phyloP scores from a whole-genome alignment of 345 rosid species.

The Syzygium grande region DNA sequence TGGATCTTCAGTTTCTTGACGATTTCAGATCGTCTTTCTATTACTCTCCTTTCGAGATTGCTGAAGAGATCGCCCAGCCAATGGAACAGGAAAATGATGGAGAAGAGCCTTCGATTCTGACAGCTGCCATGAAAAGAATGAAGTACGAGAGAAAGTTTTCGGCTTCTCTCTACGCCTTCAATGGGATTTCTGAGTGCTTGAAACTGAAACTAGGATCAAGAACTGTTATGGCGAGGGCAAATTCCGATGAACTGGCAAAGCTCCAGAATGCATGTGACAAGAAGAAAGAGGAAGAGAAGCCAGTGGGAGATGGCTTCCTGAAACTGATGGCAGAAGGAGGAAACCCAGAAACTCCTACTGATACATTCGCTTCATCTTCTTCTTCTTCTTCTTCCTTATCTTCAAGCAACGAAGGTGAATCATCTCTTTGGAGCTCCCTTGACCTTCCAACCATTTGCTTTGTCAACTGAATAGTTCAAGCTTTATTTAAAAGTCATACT shows the following conservation, averaged over 20 bases:
- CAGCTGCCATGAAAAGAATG: conserved; percentile 50
- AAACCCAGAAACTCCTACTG: conserved; percentile 6
- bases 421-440: conserved; percentile 51
- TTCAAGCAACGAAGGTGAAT: conserved; percentile 28
- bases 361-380: background rate
- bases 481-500: background rate
- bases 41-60: conserved; percentile 49
- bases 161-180: conserved; percentile 57
- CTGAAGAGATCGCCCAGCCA: conserved; percentile 33
- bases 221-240: background rate
- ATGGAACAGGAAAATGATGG: conserved; percentile 19
- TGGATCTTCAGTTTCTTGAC: conserved; percentile 45
- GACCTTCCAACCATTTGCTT: conserved; percentile 59
- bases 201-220: conserved; percentile 26
- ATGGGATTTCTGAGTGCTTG: conserved; percentile 51
- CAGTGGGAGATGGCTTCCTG: conserved; percentile 3
- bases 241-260: conserved; percentile 12
- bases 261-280: conserved; percentile 28
- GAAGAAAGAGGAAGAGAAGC: conserved; percentile 15
- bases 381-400: conserved; percentile 10
- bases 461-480: conserved; percentile 24
- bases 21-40: conserved; percentile 16
- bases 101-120: conserved; percentile 36
- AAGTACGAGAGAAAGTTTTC: conserved; percentile 54
- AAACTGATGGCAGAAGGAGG: conserved; percentile 8